Conservation (phyloP, 2,329 filamentous ascomycete species). For the Penicillium sp. region DNA sequence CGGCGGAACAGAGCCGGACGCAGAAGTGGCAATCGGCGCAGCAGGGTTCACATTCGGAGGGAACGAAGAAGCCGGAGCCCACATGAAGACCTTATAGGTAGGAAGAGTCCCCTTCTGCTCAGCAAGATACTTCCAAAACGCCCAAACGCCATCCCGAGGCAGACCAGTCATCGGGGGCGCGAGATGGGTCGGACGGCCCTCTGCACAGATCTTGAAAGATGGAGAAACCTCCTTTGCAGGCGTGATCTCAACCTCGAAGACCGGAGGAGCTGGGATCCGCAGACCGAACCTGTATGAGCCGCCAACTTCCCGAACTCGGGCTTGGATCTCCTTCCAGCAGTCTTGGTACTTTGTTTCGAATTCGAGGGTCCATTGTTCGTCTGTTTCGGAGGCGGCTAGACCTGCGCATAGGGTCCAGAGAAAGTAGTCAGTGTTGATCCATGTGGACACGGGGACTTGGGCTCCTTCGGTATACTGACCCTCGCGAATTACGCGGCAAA, state of each 20-base stretch:
- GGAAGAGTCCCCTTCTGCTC: not conserved
- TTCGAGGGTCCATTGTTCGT: not conserved
- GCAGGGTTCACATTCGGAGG: no score
- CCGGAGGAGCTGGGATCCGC: not conserved
- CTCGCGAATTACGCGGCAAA: not conserved
- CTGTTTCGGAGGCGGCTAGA: not conserved
- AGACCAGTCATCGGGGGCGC: not conserved
- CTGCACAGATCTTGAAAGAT: not conserved
- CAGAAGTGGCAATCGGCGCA: not conserved
- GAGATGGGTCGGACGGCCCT: not conserved
- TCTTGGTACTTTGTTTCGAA: not conserved
- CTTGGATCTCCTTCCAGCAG: conserved; percentile 1
- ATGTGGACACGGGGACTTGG: not conserved
- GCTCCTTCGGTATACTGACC: not conserved
- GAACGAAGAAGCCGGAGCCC: not conserved
- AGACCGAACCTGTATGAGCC: not conserved
- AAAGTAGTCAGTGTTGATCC: conserved; percentile 10
- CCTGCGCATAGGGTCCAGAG: conserved; percentile 2
- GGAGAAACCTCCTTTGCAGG: not conserved
- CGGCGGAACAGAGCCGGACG: no score
- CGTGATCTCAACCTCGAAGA: not conserved
- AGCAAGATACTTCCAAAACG: not conserved
- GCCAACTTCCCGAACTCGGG: not conserved
- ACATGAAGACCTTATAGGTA: not conserved
- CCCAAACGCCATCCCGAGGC: not conserved